Percentiles rank a stretch among this genome's conserved stretches.
Conservation (phyloP, 805 yeast species). For the Metschnikowia henanensis region DNA sequence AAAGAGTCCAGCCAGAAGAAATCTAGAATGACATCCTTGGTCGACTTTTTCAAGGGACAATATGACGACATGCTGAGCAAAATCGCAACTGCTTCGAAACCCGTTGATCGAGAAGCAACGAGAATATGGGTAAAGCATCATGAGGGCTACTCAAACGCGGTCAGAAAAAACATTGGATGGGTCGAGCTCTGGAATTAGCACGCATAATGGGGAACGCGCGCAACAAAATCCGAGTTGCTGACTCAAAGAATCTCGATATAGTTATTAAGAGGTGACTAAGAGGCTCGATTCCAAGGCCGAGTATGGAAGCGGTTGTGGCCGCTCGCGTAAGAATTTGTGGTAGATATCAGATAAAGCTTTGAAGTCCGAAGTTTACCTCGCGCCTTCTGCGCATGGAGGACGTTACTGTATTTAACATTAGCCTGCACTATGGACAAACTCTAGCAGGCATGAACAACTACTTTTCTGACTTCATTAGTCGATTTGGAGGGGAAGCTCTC, state of each 20-base stretch:
- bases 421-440: constrained; percentile 2
- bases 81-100: constrained; percentile 9
- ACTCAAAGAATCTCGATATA: too few relatives aligned
- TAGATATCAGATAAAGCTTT: too few relatives aligned
- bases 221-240: too few relatives aligned
- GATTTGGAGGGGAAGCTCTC: constrained; percentile 19
- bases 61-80: constrained; percentile 37
- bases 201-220: background rate
- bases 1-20: constrained; percentile 21
- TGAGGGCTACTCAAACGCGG: constrained; percentile 93
- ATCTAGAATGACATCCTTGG: constrained; percentile 24
- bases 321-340: too few relatives aligned
- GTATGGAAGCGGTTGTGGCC: too few relatives aligned
- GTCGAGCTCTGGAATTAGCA: constrained; percentile 51
- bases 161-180: constrained; percentile 82
- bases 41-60: constrained; percentile 40
- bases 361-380: too few relatives aligned
- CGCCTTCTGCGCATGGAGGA: too few relatives aligned
- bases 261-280: too few relatives aligned
- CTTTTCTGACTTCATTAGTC: constrained; percentile 33
- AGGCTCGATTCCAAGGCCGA: too few relatives aligned
- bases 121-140: constrained; percentile 83
- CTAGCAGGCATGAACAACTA: constrained; percentile 25
- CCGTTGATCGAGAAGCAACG: constrained; percentile 16
- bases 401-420: background rate